Percentiles rank a stretch among this genome's conserved stretches.
These are phyloP conservation scores for Hypomyces perniciosus DNA, from an alignment of 2,329 filamentous ascomycete species.

Conservation along the genomic window DNA sequence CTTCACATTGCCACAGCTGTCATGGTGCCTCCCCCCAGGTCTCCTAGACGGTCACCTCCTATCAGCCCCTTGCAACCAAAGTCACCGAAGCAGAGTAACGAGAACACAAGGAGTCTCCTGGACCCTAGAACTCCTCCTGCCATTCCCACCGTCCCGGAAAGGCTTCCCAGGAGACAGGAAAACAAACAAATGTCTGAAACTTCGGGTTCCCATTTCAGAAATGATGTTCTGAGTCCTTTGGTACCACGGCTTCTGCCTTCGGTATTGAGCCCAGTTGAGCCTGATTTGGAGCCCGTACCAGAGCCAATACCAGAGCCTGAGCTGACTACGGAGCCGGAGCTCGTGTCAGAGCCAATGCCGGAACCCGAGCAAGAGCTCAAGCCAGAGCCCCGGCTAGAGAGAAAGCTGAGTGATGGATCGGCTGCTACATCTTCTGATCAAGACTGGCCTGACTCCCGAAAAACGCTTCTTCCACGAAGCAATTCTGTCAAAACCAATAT, in stretches of 20 bases:
- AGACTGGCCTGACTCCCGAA: conserved; percentile 11
- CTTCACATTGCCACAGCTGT: neutral
- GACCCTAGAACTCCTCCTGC: neutral
- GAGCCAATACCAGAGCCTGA: neutral
- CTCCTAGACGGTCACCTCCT: conserved; percentile 2
- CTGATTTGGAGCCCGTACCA: neutral
- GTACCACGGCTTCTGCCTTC: conserved; percentile 4
- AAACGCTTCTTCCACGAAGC: conserved; percentile 25
- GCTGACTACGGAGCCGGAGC: neutral
- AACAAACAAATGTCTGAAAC: neutral
- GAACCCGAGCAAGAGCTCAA: neutral
- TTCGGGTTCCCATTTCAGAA: conserved; percentile 2
- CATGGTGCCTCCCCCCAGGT: conserved; percentile 7
- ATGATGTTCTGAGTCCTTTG: conserved; percentile 1
- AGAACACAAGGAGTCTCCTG: neutral
- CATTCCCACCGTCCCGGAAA: neutral
- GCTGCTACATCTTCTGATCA: neutral
- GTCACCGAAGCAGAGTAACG: neutral
- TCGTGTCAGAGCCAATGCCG: neutral
- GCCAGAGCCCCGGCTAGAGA: too few species aligned
- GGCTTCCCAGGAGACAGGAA: neutral
- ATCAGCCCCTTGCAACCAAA: conserved; percentile 2
- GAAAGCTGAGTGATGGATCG: neutral
- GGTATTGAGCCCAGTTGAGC: neutral
- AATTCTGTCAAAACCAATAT: conserved; percentile 25